Evolutionary conservation across 257 asterid species (phyloP).

Genomic region (Ehretia macrophylla): DNA sequence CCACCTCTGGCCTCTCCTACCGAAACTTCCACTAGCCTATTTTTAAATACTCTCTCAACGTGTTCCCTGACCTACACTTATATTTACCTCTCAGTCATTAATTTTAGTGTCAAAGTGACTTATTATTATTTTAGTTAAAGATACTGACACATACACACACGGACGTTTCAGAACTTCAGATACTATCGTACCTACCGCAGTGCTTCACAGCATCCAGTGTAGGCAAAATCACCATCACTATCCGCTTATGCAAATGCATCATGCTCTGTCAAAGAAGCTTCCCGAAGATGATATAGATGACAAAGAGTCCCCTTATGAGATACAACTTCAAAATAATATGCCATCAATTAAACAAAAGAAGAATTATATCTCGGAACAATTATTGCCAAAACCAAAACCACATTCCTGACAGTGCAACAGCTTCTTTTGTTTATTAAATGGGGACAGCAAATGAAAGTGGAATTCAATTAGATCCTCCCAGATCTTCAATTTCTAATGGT

Average conservation of each 20-base stretch:
- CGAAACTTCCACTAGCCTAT: no score
- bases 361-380: not conserved
- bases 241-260: conserved; percentile 89
- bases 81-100: no score
- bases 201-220: conserved; percentile 81
- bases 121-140: not conserved
- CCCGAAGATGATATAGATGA: conserved; percentile 81
- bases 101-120: no score
- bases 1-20: no score
- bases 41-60: no score
- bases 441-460: not conserved
- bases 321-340: not conserved
- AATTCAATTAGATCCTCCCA: no score
- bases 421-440: not conserved
- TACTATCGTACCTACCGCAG: conserved; percentile 53
- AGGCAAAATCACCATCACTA: conserved; percentile 70
- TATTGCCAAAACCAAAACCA: not conserved
- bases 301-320: not conserved
- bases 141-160: no score
- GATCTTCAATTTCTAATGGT: no score
- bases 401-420: not conserved
- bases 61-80: no score
- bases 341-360: not conserved
- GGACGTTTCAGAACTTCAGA: not conserved
- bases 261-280: conserved; percentile 75